Conservation (phyloP, 2,329 filamentous ascomycete species). For the Diaporthe destruens region DNA sequence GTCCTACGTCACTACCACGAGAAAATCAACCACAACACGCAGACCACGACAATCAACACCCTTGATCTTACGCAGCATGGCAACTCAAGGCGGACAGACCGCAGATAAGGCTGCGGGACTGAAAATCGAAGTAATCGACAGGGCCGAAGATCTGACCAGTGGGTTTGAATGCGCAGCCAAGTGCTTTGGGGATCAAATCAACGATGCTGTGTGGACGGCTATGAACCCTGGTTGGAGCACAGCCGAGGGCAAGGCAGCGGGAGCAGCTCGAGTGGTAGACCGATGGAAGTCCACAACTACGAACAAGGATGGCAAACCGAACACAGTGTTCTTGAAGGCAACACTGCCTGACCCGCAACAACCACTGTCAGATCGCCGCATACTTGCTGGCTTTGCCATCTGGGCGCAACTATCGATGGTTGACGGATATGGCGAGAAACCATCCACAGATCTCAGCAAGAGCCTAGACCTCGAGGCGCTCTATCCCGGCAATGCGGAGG, state of each 20-base stretch:
- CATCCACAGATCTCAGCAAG: slow-evolving; percentile 50
- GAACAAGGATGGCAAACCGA: slow-evolving; percentile 60
- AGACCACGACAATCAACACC: too few relatives aligned
- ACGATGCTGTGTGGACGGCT: slow-evolving; percentile 63
- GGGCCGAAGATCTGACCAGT: slow-evolving; percentile 1
- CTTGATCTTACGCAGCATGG: background rate
- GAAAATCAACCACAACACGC: background rate
- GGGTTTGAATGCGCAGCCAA: slow-evolving; percentile 46
- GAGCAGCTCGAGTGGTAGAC: slow-evolving; percentile 54
- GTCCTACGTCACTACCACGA: background rate
- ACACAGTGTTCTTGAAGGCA: slow-evolving; percentile 67
- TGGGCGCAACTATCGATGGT: slow-evolving; percentile 67
- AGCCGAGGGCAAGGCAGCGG: slow-evolving; percentile 54
- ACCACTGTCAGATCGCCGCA: slow-evolving; percentile 42
- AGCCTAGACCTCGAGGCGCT: slow-evolving; percentile 51
- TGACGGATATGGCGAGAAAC: slow-evolving; percentile 60
- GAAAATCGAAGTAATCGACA: background rate
- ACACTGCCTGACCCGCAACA: slow-evolving; percentile 55
- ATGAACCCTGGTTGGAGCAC: slow-evolving; percentile 69
- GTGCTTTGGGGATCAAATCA: slow-evolving; percentile 63
- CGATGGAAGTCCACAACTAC: slow-evolving; percentile 56
- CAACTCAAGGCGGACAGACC: background rate
- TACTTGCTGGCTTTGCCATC: slow-evolving; percentile 65
- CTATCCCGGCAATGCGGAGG: slow-evolving; percentile 57
- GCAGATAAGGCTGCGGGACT: background rate